These are phyloP conservation scores for Abelmoschus esculentus DNA, from an alignment of 345 rosid species.

Conservation along the genomic window DNA sequence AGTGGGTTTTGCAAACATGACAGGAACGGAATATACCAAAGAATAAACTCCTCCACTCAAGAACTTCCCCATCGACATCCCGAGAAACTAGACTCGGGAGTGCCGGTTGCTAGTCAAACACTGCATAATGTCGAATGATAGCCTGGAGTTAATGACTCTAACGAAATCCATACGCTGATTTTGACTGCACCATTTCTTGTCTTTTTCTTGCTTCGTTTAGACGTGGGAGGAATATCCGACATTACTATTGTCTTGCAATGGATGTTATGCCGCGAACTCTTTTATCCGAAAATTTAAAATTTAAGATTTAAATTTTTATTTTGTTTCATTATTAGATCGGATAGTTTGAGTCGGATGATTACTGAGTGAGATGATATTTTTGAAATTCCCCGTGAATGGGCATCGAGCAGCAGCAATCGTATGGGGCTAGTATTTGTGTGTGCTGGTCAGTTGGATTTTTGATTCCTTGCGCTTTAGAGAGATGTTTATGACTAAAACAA, in stretches of 20 bases:
- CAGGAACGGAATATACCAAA: constrained; percentile 14
- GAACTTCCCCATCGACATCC: neutral
- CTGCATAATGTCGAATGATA: neutral
- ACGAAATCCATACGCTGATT: neutral
- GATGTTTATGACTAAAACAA: too few relatives aligned
- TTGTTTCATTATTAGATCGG: neutral
- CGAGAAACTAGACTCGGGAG: neutral
- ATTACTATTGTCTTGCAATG: too few relatives aligned
- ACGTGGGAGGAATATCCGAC: too few relatives aligned
- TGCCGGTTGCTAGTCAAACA: neutral
- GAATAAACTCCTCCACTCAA: constrained; percentile 23
- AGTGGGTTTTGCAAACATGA: neutral
- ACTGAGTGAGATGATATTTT: neutral
- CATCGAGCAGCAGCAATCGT: neutral
- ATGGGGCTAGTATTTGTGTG: neutral
- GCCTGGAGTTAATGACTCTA: too few relatives aligned
- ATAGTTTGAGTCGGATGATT: neutral
- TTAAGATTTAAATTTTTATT: neutral
- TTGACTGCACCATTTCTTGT: neutral
- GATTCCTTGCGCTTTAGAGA: too few relatives aligned
- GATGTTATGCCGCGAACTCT: neutral
- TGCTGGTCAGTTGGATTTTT: neutral
- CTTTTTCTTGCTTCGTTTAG: neutral
- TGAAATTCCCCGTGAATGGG: neutral
- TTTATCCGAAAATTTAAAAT: neutral